These are phyloP conservation scores for Berberis vulgaris DNA, from an alignment of 164 flowering plant genomes.

Conservation along the genomic window DNA sequence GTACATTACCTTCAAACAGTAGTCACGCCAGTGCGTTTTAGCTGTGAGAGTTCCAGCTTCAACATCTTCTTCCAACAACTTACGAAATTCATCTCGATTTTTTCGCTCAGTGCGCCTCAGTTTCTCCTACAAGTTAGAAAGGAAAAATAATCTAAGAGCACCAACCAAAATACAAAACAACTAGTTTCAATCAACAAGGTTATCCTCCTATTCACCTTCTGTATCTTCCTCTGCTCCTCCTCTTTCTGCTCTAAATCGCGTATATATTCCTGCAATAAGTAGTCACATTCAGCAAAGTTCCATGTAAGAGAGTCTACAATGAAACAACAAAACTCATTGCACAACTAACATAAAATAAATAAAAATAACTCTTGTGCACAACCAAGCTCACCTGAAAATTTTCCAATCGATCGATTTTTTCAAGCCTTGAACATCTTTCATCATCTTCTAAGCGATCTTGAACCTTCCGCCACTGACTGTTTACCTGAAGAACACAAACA, in stretches of 20 bases:
- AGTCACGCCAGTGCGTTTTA: constrained; percentile 89
- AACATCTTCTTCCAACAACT: constrained; percentile 82
- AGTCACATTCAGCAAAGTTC: constrained; percentile 9
- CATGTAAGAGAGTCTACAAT: not conserved
- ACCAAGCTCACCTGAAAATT: constrained; percentile 53
- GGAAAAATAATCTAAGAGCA: not conserved
- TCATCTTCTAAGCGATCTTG: constrained; percentile 91
- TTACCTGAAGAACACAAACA: constrained; percentile 35
- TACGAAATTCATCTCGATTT: constrained; percentile 88
- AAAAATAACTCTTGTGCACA: not conserved
- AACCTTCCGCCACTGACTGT: constrained; percentile 88
- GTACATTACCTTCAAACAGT: constrained; percentile 62
- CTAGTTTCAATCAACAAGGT: not conserved
- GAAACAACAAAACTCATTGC: not conserved
- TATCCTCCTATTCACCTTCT: constrained; percentile 45
- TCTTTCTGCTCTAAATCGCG: constrained; percentile 89
- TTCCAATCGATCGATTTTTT: constrained; percentile 80
- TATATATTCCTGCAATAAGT: constrained; percentile 61
- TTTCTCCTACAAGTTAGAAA: constrained; percentile 46
- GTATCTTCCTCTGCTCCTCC: constrained; percentile 83
- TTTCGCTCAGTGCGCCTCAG: constrained; percentile 76
- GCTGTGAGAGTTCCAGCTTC: constrained; percentile 67
- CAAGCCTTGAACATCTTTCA: constrained; percentile 84
- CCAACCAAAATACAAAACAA: not conserved
- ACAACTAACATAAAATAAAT: not conserved